Evolutionary conservation across 345 rosid genomes (phyloP), one percentile per base, ranked within the genome.

Genomic region (Citrus inodora): DNA sequence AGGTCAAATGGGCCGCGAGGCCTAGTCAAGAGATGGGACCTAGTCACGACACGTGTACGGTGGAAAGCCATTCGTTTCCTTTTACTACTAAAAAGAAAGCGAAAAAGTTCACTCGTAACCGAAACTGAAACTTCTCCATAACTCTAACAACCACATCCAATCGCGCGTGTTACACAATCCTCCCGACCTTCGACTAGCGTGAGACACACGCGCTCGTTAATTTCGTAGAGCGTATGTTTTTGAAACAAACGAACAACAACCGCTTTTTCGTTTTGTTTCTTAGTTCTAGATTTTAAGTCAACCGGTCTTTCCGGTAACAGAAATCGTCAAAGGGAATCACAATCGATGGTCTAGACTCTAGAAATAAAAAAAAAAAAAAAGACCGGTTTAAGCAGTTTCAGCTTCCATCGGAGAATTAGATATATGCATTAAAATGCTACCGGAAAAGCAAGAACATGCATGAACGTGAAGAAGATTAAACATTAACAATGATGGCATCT

Each of bases 221-320:
- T 22, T 22, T n/a, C 78, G 62, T 8, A 70, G 33, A n/a, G 53
- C 11, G 30, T n/a, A 42, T 2, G 6, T 48, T 62, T 32, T 48
- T 27, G 17, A 33, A 59, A n/a, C 70, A 82, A 82, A 71, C 79
- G 60, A 76, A 76, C 82, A 42, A 62, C 70, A 78, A 82, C 81
- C 25, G 64, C 77, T 76, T 79, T 75, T 72, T 67, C 68, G 85
- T 71, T 75, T 74, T 72, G 48, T 78, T 78, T n/a, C 64, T 56
- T 35, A 24, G 56, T 27, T 69, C 64, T 76, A 69, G 3, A 6
- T 25, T 40, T 74, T 3, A 17, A 4, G 71, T 65, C 30, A 28
- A 64, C 78, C 71, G 46, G 71, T 11, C 56, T 51, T 51, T 6
- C 48, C 78, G 78, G 78, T 65, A 46, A 13, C 70, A 25, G 48